Evolutionary conservation across 1,284 basidiomycete genomes (phyloP), one percentile per base, ranked within the genome.

Genomic region (Mycena citricolor): DNA sequence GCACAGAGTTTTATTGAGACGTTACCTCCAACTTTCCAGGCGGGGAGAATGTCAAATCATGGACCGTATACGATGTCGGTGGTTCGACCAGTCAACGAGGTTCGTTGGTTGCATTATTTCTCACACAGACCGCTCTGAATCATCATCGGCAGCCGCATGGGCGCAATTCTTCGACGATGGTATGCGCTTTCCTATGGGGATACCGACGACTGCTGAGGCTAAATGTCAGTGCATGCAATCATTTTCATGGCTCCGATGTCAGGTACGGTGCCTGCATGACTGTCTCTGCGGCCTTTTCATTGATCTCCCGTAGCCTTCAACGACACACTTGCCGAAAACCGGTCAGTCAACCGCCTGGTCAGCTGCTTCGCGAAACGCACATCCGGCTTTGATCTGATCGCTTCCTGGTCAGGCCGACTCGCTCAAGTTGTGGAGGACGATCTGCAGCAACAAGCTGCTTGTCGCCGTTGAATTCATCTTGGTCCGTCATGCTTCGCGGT

Each of bases 191-290:
- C 34, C 11, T 30, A 25, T 23, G 23, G 39, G 13, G 35, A 23
- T 21, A 23, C 29, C 17, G 23, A 22, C 11, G 36, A 28, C 29
- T 41, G 37, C 41, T 41, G 26, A 37, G 44, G 40, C 10, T 14
- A 35, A 26, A 33, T 2, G 29, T 29, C 42, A 76, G 78, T 81
- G 24, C 76, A 79, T 51, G 73, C 74, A 6, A 76, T 84, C 42
- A 76, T 83, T 14, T 83, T 84, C 57, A 63, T 83, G 8, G 79
- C 76, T n/a, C 78, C 82, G 0, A 72, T 83, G 49, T 79, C 80
- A 24, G 50, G 50, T 45, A 20, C 12, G 36, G 24, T 8, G 17
- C 17, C 30, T 2, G 8, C 4, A 4, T 24, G n/a, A 6, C 17
- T 13, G 17, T 22, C 24, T 28, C 14, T 14, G n/a, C 23, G 7